Conservation (phyloP, 2,329 filamentous ascomycete species). For the Paecilomyces fulvus region DNA sequence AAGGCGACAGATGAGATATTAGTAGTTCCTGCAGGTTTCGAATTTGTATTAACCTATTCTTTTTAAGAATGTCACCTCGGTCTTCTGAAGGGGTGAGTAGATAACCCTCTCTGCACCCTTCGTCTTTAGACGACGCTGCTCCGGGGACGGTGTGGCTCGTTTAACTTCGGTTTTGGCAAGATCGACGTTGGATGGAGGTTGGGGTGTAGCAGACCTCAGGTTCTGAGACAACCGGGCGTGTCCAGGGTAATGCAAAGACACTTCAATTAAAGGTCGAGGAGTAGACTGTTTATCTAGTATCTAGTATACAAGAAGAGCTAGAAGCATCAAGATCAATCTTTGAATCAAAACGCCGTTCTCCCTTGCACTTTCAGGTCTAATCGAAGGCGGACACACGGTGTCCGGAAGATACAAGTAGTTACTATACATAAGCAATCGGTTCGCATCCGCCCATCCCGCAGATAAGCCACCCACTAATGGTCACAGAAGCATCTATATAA, state of each 20-base stretch:
- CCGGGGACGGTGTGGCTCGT: slow-evolving; percentile 27
- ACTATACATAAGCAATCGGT: no score
- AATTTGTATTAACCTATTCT: slow-evolving; percentile 26
- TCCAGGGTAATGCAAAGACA: slow-evolving; percentile 23
- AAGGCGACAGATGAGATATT: slow-evolving; percentile 81
- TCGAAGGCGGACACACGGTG: no score
- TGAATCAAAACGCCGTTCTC: no score
- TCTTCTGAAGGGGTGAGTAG: slow-evolving; percentile 79
- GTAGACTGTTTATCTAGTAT: no score
- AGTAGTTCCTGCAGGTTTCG: background rate
- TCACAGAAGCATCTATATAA: background rate
- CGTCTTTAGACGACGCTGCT: slow-evolving; percentile 52
- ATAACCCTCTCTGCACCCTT: background rate
- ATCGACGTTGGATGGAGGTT: slow-evolving; percentile 22
- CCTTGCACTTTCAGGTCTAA: no score
- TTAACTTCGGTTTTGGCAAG: slow-evolving; percentile 12
- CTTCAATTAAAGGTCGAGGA: slow-evolving; percentile 13
- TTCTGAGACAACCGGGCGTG: slow-evolving; percentile 22
- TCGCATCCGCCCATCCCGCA: background rate
- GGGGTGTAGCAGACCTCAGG: slow-evolving; percentile 27
- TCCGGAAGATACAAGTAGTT: no score
- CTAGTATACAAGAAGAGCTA: no score
- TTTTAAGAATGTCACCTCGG: slow-evolving; percentile 88
- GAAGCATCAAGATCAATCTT: no score
- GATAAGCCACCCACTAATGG: no score